phyloP scores from a whole-genome alignment of 768 basidiomycete species.

The Termitomyces sp. region DNA sequence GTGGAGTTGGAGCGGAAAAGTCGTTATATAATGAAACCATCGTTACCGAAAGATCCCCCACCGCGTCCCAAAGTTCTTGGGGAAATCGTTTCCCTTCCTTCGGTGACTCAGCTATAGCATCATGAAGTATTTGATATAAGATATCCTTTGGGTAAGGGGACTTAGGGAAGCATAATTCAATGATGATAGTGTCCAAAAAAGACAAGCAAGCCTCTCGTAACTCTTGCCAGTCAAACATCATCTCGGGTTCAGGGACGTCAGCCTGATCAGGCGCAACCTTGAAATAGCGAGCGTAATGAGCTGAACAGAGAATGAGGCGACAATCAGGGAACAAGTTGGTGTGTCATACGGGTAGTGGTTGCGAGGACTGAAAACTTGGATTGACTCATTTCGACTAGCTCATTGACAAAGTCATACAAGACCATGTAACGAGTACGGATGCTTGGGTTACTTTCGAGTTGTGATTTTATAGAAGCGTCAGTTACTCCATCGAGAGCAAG shows the following conservation, averaged over 20 bases:
- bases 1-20: not conserved
- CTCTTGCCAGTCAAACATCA: slow-evolving; percentile 60
- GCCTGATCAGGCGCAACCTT: slow-evolving; percentile 29
- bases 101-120: slow-evolving; percentile 69
- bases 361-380: slow-evolving; percentile 63
- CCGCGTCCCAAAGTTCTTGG: slow-evolving; percentile 73
- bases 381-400: slow-evolving; percentile 57
- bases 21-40: slow-evolving; percentile 12
- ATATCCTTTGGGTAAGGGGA: slow-evolving; percentile 63
- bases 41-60: slow-evolving; percentile 71
- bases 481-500: slow-evolving; percentile 49
- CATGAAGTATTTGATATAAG: slow-evolving; percentile 60
- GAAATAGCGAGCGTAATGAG: slow-evolving; percentile 70
- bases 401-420: slow-evolving; percentile 56
- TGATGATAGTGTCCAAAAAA: slow-evolving; percentile 77
- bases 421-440: slow-evolving; percentile 57
- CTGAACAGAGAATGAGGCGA: slow-evolving; percentile 27
- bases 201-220: slow-evolving; percentile 64
- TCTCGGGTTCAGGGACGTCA: slow-evolving; percentile 41
- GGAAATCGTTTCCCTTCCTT: slow-evolving; percentile 72
- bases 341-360: slow-evolving; percentile 56
- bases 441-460: slow-evolving; percentile 44
- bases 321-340: not conserved
- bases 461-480: slow-evolving; percentile 44
- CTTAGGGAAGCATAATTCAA: slow-evolving; percentile 74